Evolutionary conservation across 164 flowering plant species (phyloP).

Genomic region (Annona squamosa): DNA sequence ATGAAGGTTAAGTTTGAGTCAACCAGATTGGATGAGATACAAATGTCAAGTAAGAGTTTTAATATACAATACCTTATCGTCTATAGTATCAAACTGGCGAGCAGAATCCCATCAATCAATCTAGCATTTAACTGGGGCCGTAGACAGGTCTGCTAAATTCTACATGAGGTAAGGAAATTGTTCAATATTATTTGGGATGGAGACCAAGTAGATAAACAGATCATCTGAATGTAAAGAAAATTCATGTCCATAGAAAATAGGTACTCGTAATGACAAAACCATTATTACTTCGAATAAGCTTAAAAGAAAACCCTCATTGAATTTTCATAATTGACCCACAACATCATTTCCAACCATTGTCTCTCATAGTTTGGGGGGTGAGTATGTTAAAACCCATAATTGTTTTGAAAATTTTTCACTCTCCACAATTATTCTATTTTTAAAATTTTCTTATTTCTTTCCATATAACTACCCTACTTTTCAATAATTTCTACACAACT

Average conservation of each 20-base stretch:
- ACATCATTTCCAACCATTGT: constrained; percentile 97
- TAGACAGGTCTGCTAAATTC: constrained; percentile 85
- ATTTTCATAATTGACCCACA: constrained; percentile 90
- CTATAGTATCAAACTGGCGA: constrained; percentile 93
- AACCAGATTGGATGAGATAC: background rate
- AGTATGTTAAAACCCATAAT: no score
- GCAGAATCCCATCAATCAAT: constrained; percentile 89
- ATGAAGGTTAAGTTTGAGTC: background rate
- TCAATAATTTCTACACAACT: no score
- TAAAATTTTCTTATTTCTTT: no score
- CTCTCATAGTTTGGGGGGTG: constrained; percentile 32
- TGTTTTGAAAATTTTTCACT: no score
- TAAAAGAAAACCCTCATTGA: constrained; percentile 58
- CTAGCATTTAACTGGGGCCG: constrained; percentile 47
- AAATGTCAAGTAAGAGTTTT: no score
- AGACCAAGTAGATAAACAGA: background rate
- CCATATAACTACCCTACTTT: no score
- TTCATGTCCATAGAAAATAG: background rate
- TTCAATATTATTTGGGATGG: background rate
- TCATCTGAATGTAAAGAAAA: background rate
- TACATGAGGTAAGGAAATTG: constrained; percentile 22
- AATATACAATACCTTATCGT: constrained; percentile 67
- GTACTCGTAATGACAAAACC: background rate
- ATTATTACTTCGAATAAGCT: no score
- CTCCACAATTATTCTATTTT: no score